Conservation (phyloP, 441 rosid genomes). For the Populus hybrid region DNA sequence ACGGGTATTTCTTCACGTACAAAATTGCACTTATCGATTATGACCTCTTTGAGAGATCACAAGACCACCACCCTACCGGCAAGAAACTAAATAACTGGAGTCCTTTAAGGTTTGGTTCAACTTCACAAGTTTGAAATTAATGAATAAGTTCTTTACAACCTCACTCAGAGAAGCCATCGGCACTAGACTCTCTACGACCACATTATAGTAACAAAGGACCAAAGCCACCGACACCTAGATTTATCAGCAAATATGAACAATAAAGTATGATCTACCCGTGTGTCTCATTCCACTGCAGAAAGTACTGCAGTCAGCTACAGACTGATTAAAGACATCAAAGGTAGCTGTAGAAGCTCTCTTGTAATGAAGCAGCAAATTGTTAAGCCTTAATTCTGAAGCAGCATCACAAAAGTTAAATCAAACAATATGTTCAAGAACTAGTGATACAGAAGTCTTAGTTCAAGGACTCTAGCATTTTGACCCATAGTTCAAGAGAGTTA, state of each 20-base stretch:
- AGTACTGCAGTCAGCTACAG: too few relatives aligned
- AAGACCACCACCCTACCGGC: too few relatives aligned
- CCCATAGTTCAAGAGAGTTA: background rate
- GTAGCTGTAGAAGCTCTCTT: background rate
- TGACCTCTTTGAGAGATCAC: too few relatives aligned
- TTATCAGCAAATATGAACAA: background rate
- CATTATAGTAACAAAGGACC: background rate
- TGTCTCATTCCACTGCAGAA: background rate
- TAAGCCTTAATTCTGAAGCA: background rate
- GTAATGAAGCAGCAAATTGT: background rate
- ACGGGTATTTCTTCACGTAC: too few relatives aligned
- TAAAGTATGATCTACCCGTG: background rate
- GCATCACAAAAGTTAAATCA: background rate
- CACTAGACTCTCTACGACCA: background rate
- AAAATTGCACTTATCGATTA: too few relatives aligned
- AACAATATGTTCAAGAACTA: background rate
- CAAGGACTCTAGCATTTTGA: background rate
- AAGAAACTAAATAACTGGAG: too few relatives aligned
- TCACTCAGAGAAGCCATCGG: background rate
- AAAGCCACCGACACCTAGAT: background rate
- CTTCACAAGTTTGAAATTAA: background rate
- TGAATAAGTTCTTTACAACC: background rate
- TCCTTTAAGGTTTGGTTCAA: background rate
- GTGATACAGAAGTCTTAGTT: background rate
- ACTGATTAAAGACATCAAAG: background rate